These are phyloP conservation scores for Fusarium sp. DNA, from an alignment of 2,329 filamentous ascomycete species.

Conservation along the genomic window DNA sequence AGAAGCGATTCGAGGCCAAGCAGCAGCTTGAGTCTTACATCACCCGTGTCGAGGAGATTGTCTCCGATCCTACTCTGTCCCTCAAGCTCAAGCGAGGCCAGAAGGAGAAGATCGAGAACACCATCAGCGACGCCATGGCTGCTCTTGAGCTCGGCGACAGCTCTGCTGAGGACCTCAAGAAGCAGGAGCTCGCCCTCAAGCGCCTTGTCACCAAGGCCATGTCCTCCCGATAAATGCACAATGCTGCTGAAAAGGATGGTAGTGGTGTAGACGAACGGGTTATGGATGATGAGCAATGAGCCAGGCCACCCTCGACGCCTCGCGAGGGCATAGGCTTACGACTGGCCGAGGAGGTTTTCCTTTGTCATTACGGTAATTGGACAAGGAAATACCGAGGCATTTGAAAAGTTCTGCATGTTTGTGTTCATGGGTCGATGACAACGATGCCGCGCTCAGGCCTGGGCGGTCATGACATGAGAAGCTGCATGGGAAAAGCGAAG, in stretches of 20 bases:
- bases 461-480: conserved; percentile 44
- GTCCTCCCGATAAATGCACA: conserved; percentile 79
- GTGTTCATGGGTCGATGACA: conserved; percentile 41
- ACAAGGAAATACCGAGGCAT: conserved; percentile 48
- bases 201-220: conserved; percentile 98
- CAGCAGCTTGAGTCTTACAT: conserved; percentile 99
- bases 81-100: conserved; percentile 98
- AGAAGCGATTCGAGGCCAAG: conserved; percentile 98
- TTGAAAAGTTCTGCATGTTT: conserved; percentile 50
- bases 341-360: conserved; percentile 33
- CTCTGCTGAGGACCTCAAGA: conserved; percentile 93
- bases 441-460: conserved; percentile 36
- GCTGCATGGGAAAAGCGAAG: conserved; percentile 36
- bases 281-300: conserved; percentile 21
- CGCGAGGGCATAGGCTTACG: conserved; percentile 29
- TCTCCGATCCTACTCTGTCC: conserved; percentile 94
- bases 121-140: conserved; percentile 96
- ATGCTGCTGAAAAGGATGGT: conserved; percentile 18
- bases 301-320: conserved; percentile 32
- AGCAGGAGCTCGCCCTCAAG: conserved; percentile 99
- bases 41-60: conserved; percentile 97
- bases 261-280: conserved; percentile 32
- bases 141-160: conserved; percentile 97
- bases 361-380: conserved; percentile 48
- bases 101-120: conserved; percentile 99